Percentiles rank a stretch among this genome's conserved stretches.
Evolutionary conservation across 768 basidiomycete genomes (phyloP).

Genomic region (Daedaleopsis nitida): DNA sequence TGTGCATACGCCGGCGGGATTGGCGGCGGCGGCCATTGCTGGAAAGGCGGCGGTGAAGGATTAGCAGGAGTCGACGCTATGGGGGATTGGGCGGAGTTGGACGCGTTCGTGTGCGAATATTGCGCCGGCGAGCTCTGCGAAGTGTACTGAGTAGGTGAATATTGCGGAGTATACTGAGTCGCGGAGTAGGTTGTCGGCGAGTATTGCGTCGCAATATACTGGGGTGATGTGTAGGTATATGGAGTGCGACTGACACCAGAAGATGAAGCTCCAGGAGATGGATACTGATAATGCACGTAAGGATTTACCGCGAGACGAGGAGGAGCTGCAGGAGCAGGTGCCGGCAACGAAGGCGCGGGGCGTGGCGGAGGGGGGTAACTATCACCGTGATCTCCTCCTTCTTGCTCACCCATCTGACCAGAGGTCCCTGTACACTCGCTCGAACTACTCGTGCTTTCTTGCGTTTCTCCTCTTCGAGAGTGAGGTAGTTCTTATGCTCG

Average conservation of each 20-base stretch:
- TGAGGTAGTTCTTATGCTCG: constrained; percentile 79
- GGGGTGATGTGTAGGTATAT: background rate
- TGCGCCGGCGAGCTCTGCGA: background rate
- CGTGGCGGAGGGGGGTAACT: constrained; percentile 36
- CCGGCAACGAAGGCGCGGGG: background rate
- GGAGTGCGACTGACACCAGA: background rate
- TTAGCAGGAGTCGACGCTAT: background rate
- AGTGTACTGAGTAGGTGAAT: constrained; percentile 1
- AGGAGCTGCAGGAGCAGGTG: background rate
- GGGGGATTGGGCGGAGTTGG: background rate
- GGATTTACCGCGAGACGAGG: background rate
- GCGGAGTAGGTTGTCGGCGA: background rate
- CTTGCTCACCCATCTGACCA: constrained; percentile 72
- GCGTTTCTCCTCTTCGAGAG: constrained; percentile 80
- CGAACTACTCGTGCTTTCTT: constrained; percentile 66
- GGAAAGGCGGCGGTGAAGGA: constrained; percentile 7
- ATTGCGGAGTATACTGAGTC: background rate
- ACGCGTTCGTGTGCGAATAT: background rate
- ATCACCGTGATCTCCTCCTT: constrained; percentile 57
- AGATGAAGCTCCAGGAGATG: background rate
- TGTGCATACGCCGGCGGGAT: background rate
- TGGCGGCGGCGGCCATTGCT: constrained; percentile 12
- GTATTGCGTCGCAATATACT: background rate
- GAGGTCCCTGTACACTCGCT: constrained; percentile 61
- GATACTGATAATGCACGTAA: background rate